Conservation (phyloP, 2,329 filamentous ascomycete species). For the Alternaria gansuensis region DNA sequence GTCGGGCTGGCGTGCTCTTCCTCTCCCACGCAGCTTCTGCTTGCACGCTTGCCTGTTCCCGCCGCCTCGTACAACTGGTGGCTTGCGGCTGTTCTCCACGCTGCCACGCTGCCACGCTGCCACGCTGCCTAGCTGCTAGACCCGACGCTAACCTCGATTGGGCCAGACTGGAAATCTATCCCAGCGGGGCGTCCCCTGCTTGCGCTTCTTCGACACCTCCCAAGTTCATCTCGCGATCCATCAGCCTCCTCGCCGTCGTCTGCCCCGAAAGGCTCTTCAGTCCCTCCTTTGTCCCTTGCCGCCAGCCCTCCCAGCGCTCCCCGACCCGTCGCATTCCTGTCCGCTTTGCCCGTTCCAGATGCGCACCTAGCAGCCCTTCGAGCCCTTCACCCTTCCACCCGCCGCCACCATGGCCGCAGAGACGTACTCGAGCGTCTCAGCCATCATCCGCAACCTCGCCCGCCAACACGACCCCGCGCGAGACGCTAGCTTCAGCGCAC, state of each 20-base stretch:
- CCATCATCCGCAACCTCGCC: slow-evolving; percentile 60
- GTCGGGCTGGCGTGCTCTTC: slow-evolving; percentile 3
- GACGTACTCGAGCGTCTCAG: slow-evolving; percentile 50
- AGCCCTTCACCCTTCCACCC: slow-evolving; percentile 33
- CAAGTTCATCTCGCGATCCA: slow-evolving; percentile 14
- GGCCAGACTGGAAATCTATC: slow-evolving; percentile 10
- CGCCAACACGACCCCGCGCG: slow-evolving; percentile 57
- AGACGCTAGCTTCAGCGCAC: slow-evolving; percentile 57
- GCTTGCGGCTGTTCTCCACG: slow-evolving; percentile 8
- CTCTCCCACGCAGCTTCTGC: neutral
- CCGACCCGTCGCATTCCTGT: slow-evolving; percentile 27
- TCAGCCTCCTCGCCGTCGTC: slow-evolving; percentile 4
- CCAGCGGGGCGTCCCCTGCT: slow-evolving; percentile 17
- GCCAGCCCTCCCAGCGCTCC: slow-evolving; percentile 11
- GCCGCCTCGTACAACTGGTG: neutral
- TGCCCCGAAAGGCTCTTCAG: slow-evolving; percentile 7
- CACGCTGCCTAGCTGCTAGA: slow-evolving; percentile 9
- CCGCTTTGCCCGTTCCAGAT: slow-evolving; percentile 37
- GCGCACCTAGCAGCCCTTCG: slow-evolving; percentile 46
- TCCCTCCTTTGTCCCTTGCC: slow-evolving; percentile 8
- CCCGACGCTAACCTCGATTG: neutral
- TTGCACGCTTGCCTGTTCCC: neutral
- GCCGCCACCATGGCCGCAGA: slow-evolving; percentile 47
- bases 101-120: too few relatives aligned
- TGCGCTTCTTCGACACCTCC: slow-evolving; percentile 13